Evolutionary conservation across 192 early-diverging fungal genomes (phyloP), one percentile per base, ranked within the genome.

Genomic region (Ambispora gerdemannii): DNA sequence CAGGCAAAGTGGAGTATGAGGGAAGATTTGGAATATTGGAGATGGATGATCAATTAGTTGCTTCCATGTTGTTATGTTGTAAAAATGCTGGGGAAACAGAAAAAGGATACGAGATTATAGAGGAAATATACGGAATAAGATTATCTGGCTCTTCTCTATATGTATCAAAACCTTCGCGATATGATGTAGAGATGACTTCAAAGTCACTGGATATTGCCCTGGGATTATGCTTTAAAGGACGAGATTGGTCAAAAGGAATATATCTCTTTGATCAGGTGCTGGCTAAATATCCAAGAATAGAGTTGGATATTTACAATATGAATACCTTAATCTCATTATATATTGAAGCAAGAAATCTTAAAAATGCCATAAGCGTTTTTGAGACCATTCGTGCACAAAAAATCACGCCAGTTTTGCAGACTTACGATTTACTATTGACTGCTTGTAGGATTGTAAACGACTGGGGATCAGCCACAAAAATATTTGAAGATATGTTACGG

Each of bases 171-270:
- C 3, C 33, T 3, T 31, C 4, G 22, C 33, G 19, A 31, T 63
- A 47, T 63, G n/a, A 63, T 63, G 4, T 63, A 22, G 27, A 50
- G 38, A 65, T 65, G 43, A 50, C 43, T 7, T 17, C 43, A 13
- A 65, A 65, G 50, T 49, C 63, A 27, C 25, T 65, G 22, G 63
- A 65, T 65, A 11, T 49, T 50, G 20, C n/a, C 33, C 22, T 65
- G 22, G 63, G 63, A 24, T 31, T 65, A 51, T 65, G 36, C 28
- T 30, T 65, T 27, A 49, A 51, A 49, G 20, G 27, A 1, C 4
- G 32, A 50, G 33, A 24, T 15, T 19, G 2, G 4, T 7, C 33
- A 13, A 7, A 25, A 65, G 63, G 63, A 3, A 31, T 65, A 17
- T 10, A 47, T 28, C 13, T 65, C 11, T 65, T 65, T 65, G 3